Base-by-base conservation (phyloP, 371 early-diverging fungal genomes). In the Rhizopus microsporus region DNA sequence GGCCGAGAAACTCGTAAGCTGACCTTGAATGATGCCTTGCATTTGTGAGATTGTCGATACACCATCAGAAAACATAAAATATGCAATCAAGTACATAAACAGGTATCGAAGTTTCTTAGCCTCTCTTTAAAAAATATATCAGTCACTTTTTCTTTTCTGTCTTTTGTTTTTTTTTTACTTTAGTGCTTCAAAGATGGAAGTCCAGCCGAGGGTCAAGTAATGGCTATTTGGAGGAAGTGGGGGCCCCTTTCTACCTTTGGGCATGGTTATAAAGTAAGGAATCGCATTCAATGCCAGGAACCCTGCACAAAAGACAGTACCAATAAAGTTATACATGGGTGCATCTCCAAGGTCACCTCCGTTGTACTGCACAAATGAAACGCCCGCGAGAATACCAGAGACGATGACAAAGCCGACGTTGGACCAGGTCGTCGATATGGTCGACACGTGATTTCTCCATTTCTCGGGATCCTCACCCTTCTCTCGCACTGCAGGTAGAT, bases 381-480 rank as follows among this genome's bases (percentile, higher is more conserved):
- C 70, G 16, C 70, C 75, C 23, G 79, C 73, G 7, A 78, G 54
- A 1, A 74, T 54, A 30, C 68, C 70, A 0, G 69, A 64, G 10
- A 60, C 58, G 12, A 69, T 29, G 30, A 77, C 56, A 47, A 71
- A 77, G 1, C 77, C 77, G 49, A 77, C 60, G 34, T 77, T 77
- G 34, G 74, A 74, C 56, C 61, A 73, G 8, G 69, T 67, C 0
- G 77, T 77, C 15, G 74, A 74, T 0, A 77, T 54, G 9, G 77
- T 59, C 38, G 77, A 77, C n/a, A 74, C 62, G 31, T 77, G 74
- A 30, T 77, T 77, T 32, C 73, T 59, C 80, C 80, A 80, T n/a
- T 50, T 42, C 45, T 80, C 80, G 0, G 49, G 47, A 1, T 71
- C 63, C 0, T 44, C 23, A 8, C 56, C 43, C 10, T 54, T 56